Conservation (phyloP, 352 stramenopile species). For the Phytophthora kernoviae region DNA sequence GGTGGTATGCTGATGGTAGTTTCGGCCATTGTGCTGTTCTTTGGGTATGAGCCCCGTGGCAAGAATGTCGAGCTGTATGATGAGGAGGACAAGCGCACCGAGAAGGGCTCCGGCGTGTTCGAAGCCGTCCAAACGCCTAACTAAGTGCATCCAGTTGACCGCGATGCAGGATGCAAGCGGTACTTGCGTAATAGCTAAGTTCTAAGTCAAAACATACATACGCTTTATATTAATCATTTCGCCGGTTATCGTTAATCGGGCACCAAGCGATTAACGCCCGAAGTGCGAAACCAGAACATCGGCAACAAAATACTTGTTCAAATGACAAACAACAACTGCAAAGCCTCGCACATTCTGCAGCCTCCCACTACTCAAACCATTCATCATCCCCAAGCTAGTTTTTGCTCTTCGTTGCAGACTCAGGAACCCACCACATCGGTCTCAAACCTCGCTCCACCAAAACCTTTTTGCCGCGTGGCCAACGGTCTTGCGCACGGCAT, state of each 20-base stretch:
- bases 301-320: too few species aligned
- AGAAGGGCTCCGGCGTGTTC: conserved; percentile 25
- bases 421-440: conserved; percentile 28
- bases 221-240: too few species aligned
- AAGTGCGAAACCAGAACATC: too few species aligned
- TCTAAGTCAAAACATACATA: conserved; percentile 3
- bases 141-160: conserved; percentile 15
- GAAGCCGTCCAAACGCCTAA: conserved; percentile 34
- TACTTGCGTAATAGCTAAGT: conserved; percentile 21
- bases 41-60: conserved; percentile 71
- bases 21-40: conserved; percentile 51
- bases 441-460: conserved; percentile 23
- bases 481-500: conserved; percentile 23
- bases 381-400: too few species aligned
- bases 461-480: conserved; percentile 32
- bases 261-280: too few species aligned
- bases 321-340: too few species aligned
- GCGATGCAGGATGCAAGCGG: conserved; percentile 20
- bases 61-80: conserved; percentile 70
- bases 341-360: too few species aligned
- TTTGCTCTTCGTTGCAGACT: not conserved
- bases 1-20: conserved; percentile 65
- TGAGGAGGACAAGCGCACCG: conserved; percentile 15
- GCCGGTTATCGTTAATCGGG: too few species aligned
- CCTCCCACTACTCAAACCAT: too few species aligned